Evolutionary conservation across 2,329 filamentous ascomycete genomes (phyloP).

Genomic region (Sporothrix dimorphospora): DNA sequence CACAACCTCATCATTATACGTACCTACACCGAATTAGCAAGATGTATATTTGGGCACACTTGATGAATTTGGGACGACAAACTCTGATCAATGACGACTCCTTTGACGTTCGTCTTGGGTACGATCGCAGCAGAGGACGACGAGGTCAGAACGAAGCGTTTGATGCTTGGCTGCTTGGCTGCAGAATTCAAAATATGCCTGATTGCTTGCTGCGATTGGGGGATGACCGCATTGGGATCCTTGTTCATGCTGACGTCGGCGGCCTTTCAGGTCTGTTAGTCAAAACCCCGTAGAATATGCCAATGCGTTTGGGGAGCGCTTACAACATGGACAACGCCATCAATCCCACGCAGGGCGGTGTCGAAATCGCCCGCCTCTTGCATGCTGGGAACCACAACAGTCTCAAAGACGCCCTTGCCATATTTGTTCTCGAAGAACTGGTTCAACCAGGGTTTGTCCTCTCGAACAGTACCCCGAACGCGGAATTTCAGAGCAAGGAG

Average conservation of each 20-base stretch:
- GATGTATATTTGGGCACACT: conserved; percentile 25
- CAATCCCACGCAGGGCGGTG: background rate
- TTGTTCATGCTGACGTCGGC: conserved; percentile 41
- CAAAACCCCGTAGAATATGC: conserved; percentile 35
- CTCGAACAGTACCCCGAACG: conserved; percentile 51
- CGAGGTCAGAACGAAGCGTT: conserved; percentile 47
- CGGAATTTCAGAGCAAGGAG: conserved; percentile 43
- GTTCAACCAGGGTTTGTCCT: conserved; percentile 32
- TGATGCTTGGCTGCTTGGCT: conserved; percentile 41
- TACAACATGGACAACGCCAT: conserved; percentile 7
- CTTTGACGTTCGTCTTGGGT: conserved; percentile 34
- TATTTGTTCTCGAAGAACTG: conserved; percentile 38
- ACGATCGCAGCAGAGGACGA: conserved; percentile 38
- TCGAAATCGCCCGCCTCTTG: background rate
- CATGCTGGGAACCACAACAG: background rate
- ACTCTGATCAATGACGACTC: conserved; percentile 27
- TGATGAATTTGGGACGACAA: background rate
- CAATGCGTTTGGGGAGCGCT: background rate
- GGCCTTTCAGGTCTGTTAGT: conserved; percentile 35
- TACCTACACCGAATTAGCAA: background rate
- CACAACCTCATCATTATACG: background rate
- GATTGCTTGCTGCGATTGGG: conserved; percentile 39
- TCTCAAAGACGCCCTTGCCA: conserved; percentile 40
- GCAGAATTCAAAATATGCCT: conserved; percentile 43
- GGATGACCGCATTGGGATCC: conserved; percentile 48